A percentile compares a stretch with the other conserved stretches of the same genome.
Evolutionary conservation across 163 green algal species (phyloP).

Genomic region (Chloroidium sp.): DNA sequence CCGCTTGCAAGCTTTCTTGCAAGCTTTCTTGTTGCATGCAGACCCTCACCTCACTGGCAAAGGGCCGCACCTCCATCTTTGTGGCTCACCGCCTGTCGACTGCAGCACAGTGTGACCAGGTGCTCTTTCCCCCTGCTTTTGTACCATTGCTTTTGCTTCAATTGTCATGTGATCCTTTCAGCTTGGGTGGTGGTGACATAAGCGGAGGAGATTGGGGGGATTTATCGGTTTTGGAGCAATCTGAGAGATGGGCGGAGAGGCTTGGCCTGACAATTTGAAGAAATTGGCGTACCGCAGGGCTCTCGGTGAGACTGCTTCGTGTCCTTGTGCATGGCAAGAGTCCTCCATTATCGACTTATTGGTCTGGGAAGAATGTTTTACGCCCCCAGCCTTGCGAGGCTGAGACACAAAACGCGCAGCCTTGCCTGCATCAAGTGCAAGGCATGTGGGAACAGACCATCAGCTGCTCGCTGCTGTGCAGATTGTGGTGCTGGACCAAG

Average conservation of each 20-base stretch:
- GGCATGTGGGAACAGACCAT: not conserved
- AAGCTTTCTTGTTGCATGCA: slow-evolving; percentile 39
- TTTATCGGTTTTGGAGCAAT: too few species aligned
- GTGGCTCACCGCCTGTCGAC: slow-evolving; percentile 94
- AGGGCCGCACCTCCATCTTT: slow-evolving; percentile 83
- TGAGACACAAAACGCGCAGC: too few species aligned
- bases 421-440: not conserved
- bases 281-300: not conserved
- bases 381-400: not conserved
- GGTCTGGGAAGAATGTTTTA: not conserved
- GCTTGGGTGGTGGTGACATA: too few species aligned
- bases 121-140: not conserved
- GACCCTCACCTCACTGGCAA: slow-evolving; percentile 52
- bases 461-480: slow-evolving; percentile 14
- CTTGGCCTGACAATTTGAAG: too few species aligned
- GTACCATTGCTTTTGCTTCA: not conserved
- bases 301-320: not conserved
- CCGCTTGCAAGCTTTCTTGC: not conserved
- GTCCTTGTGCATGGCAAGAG: not conserved
- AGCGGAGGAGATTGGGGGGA: too few species aligned
- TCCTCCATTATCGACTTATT: not conserved
- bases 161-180: not conserved
- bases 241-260: too few species aligned
- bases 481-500: slow-evolving; percentile 86
- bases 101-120: slow-evolving; percentile 74